Percentiles rank a stretch among this genome's conserved stretches.
phyloP scores from a whole-genome alignment of 176 grass and related monocot genomes.

The Tuctoria greenei region DNA sequence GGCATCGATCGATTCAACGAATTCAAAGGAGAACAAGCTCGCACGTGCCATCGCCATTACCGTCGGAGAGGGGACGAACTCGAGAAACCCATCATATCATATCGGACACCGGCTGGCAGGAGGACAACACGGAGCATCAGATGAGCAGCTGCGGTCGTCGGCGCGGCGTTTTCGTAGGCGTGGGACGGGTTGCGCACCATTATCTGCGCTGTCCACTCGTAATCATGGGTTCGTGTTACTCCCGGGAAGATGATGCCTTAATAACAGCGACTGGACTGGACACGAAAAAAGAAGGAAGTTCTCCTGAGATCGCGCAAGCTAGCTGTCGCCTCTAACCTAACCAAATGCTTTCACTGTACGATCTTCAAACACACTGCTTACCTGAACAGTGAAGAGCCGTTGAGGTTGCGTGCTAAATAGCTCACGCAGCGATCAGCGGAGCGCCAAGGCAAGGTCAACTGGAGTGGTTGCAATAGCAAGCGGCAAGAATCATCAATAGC shows the following conservation, averaged over 20 bases:
- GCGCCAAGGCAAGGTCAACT: no score
- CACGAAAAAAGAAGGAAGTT: no score
- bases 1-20: neutral
- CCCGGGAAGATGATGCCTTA: no score
- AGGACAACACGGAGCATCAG: neutral
- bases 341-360: no score
- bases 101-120: slow-evolving; percentile 6
- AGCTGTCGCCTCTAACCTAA: no score
- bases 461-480: slow-evolving; percentile 9
- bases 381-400: no score
- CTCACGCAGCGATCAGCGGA: no score
- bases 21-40: neutral
- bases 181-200: neutral
- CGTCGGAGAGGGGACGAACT: neutral
- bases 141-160: neutral
- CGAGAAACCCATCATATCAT: no score
- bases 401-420: no score
- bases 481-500: neutral
- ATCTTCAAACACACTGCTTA: no score
- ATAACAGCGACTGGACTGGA: no score
- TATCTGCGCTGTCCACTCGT: neutral
- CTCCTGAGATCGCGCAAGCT: no score
- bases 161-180: neutral
- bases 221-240: neutral
- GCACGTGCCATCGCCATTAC: slow-evolving; percentile 14